Conservation (phyloP, 495 filamentous ascomycete species). For the Bryoglossum gracile region DNA sequence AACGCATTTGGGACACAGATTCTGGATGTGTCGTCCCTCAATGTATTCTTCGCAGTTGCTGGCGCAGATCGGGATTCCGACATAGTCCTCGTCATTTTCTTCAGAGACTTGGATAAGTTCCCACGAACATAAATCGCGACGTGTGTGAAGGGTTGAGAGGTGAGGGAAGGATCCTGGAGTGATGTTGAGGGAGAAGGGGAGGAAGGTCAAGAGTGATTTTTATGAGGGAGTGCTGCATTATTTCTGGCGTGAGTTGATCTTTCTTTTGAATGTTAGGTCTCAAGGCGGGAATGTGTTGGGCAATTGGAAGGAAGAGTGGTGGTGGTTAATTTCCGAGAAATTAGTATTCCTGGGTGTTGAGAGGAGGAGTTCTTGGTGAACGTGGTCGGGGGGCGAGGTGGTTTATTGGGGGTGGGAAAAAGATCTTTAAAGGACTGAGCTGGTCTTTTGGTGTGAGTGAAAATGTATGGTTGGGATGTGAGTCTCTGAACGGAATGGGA, state of each 20-base stretch:
- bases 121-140: constrained; percentile 25
- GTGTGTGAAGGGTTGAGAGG: constrained; percentile 27
- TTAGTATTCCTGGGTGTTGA: constrained; percentile 9
- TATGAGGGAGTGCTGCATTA: constrained; percentile 16
- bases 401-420: not conserved
- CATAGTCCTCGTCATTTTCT: constrained; percentile 17
- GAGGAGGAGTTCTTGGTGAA: constrained; percentile 13
- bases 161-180: constrained; percentile 25
- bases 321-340: too few relatives aligned
- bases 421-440: too few relatives aligned
- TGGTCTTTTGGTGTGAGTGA: too few relatives aligned
- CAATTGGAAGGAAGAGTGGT: too few relatives aligned
- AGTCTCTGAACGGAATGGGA: not conserved
- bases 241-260: constrained; percentile 15
- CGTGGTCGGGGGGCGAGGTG: constrained; percentile 5
- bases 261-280: too few relatives aligned
- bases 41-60: constrained; percentile 18
- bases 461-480: too few relatives aligned
- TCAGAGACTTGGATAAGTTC: constrained; percentile 14
- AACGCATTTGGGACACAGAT: too few relatives aligned
- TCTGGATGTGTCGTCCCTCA: too few relatives aligned
- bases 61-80: constrained; percentile 5
- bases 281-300: too few relatives aligned
- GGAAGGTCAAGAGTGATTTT: constrained; percentile 15
- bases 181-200: constrained; percentile 22